phyloP scores from a whole-genome alignment of 306 rosid species.

The Citrullus mucosospermus region DNA sequence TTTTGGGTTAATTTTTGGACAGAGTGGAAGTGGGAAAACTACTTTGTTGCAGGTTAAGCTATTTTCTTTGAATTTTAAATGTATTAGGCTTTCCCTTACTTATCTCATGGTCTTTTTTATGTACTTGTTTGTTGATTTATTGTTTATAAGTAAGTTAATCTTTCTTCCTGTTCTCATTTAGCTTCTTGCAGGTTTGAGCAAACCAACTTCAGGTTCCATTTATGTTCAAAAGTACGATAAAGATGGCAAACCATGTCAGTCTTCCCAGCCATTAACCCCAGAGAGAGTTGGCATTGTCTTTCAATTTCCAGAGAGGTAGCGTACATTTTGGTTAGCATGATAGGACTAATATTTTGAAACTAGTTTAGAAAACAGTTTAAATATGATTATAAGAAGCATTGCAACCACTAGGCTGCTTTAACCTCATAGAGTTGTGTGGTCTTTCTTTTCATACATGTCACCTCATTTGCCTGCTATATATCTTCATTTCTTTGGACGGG shows the following conservation, averaged over 20 bases:
- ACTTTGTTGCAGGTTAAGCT: conserved; percentile 66
- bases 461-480: neutral
- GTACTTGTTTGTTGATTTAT: neutral
- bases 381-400: neutral
- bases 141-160: neutral
- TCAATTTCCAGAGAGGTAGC: conserved; percentile 94
- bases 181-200: conserved; percentile 85
- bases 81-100: neutral
- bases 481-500: neutral
- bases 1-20: conserved; percentile 80
- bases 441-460: neutral
- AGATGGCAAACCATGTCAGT: conserved; percentile 47
- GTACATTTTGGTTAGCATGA: neutral
- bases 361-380: neutral
- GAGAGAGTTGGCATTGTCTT: conserved; percentile 91
- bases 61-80: neutral
- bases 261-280: conserved; percentile 46
- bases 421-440: neutral
- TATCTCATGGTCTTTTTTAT: neutral
- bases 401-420: neutral
- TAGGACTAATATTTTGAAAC: neutral
- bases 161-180: conserved; percentile 10
- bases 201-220: conserved; percentile 86
- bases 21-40: conserved; percentile 91
- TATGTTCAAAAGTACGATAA: conserved; percentile 43